Conservation (phyloP, 148 eudicot genomes). For the Nepenthes mirabilis region DNA sequence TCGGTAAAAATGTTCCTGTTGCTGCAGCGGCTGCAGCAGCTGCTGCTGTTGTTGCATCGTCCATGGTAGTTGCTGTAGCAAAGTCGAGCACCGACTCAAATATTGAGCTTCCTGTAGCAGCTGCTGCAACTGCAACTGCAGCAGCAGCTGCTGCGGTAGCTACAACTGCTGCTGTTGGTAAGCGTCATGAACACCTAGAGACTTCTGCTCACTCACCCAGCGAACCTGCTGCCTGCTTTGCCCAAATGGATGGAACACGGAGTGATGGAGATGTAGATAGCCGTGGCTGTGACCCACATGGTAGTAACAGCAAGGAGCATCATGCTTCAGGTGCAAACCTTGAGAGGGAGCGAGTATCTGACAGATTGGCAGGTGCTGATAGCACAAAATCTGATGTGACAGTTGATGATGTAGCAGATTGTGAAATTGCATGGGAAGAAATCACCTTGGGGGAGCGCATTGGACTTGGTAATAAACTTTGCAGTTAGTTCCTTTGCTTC, state of each 20-base stretch:
- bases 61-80: constrained; percentile 73
- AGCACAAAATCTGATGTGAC: constrained; percentile 56
- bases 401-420: constrained; percentile 72
- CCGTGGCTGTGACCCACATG: constrained; percentile 26
- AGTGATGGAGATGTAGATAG: constrained; percentile 34
- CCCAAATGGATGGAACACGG: constrained; percentile 18
- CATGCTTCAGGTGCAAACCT: constrained; percentile 23
- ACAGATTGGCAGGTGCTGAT: constrained; percentile 65
- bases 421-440: constrained; percentile 85
- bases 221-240: constrained; percentile 14
- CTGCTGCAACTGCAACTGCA: constrained; percentile 81
- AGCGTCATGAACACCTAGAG: constrained; percentile 52
- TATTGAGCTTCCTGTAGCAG: constrained; percentile 64
- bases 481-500: background rate
- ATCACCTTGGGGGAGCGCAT: constrained; percentile 86
- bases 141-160: constrained; percentile 94
- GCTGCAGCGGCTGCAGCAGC: constrained; percentile 91
- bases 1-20: constrained; percentile 59
- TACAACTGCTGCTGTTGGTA: constrained; percentile 69
- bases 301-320: constrained; percentile 30
- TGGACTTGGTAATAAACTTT: constrained; percentile 57
- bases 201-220: constrained; percentile 29
- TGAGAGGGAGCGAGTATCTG: constrained; percentile 67
- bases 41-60: constrained; percentile 85
- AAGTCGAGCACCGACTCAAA: constrained; percentile 31